Evolutionary conservation across 441 rosid species (phyloP).

Genomic region (Omphalea diandra): DNA sequence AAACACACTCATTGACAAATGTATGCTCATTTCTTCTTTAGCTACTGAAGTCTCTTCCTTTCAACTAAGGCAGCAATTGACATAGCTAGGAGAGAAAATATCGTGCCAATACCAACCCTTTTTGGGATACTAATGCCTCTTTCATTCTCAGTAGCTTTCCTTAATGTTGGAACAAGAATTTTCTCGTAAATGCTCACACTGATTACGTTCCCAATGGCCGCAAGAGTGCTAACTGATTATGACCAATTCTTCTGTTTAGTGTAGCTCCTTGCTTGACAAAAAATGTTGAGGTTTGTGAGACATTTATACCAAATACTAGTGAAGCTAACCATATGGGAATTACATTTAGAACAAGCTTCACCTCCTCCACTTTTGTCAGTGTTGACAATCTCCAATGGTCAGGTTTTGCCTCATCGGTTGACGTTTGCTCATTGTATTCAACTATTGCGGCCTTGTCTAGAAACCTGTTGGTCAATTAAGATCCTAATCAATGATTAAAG

Average conservation of each 20-base stretch:
- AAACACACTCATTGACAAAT: conserved; percentile 30
- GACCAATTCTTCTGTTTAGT: conserved; percentile 61
- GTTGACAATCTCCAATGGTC: conserved; percentile 69
- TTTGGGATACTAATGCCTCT: conserved; percentile 48
- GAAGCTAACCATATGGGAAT: conserved; percentile 76
- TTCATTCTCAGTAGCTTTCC: conserved; percentile 61
- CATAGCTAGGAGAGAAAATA: conserved; percentile 28
- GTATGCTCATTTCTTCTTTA: conserved; percentile 5
- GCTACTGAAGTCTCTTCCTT: conserved; percentile 29
- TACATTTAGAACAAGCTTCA: conserved; percentile 56
- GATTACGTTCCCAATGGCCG: conserved; percentile 58
- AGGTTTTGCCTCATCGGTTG: conserved; percentile 32
- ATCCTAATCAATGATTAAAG: background rate
- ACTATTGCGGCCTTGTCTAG: conserved; percentile 77
- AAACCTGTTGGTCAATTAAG: conserved; percentile 39
- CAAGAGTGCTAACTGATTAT: conserved; percentile 50
- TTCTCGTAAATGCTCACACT: conserved; percentile 60
- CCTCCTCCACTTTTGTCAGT: conserved; percentile 75
- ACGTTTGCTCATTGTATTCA: conserved; percentile 37
- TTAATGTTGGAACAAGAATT: conserved; percentile 51
- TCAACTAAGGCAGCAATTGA: conserved; percentile 35
- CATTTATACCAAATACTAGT: conserved; percentile 54
- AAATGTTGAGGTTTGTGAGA: conserved; percentile 63
- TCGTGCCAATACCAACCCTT: conserved; percentile 38
- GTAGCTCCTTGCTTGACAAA: conserved; percentile 75